Conservation (phyloP, 208 protist genomes). For the Acanthamoeba polyphaga region DNA sequence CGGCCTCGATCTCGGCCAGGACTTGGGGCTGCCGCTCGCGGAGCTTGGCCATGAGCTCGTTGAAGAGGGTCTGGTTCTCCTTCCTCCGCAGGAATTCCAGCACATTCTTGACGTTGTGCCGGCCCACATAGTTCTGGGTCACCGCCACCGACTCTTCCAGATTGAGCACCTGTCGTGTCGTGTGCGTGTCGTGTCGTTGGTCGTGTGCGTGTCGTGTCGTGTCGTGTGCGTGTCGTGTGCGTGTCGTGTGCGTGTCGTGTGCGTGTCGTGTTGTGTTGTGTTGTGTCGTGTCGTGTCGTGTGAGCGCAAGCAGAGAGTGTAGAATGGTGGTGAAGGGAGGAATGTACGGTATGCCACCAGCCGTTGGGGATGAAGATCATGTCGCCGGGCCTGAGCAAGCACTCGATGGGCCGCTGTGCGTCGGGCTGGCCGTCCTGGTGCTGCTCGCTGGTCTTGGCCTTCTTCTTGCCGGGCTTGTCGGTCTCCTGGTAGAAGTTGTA, state of each 20-base stretch:
- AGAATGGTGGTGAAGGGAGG: neutral
- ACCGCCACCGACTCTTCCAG: conserved; percentile 82
- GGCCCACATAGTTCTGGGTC: conserved; percentile 82
- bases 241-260: neutral
- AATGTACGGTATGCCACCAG: neutral
- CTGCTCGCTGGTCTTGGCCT: conserved; percentile 3
- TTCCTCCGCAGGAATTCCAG: conserved; percentile 35
- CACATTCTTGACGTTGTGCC: conserved; percentile 78
- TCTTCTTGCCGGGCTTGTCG: conserved; percentile 61
- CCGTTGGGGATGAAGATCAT: conserved; percentile 54
- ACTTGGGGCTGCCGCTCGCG: neutral
- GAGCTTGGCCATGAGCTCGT: conserved; percentile 13
- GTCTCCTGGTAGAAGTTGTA: conserved; percentile 78
- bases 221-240: neutral
- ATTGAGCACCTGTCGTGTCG: conserved; percentile 40
- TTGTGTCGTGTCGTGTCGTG: neutral
- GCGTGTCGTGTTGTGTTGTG: neutral
- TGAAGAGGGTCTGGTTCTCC: conserved; percentile 23
- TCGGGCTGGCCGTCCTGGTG: neutral
- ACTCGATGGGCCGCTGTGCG: neutral
- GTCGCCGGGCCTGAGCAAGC: conserved; percentile 5
- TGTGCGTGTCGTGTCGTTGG: neutral
- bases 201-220: neutral
- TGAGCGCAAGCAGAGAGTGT: neutral
- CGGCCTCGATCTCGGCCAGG: conserved; percentile 28